Evolutionary conservation across 192 early-diverging fungal species (phyloP).

Genomic region (Podochytrium sp.): DNA sequence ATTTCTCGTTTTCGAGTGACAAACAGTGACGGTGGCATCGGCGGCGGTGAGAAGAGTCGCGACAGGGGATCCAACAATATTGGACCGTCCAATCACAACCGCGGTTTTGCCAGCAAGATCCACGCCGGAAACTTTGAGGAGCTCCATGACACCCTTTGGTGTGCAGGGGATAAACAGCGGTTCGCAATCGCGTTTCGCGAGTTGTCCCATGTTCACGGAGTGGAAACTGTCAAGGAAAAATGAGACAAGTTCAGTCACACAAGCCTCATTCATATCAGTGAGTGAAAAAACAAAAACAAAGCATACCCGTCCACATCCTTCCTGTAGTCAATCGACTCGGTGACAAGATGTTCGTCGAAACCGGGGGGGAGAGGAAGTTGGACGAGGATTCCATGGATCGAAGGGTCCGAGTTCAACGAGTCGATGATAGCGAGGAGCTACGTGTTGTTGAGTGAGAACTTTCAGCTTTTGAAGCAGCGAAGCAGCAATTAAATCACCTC

Average conservation of each 20-base stretch:
- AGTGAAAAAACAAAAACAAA: neutral
- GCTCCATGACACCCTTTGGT: conserved; percentile 90
- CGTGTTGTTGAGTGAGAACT: no score
- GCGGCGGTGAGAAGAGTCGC: conserved; percentile 76
- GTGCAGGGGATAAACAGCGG: conserved; percentile 95
- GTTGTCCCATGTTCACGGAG: conserved; percentile 87
- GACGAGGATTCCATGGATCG: conserved; percentile 93
- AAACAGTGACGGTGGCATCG: conserved; percentile 94
- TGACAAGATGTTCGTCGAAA: conserved; percentile 80
- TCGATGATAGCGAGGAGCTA: conserved; percentile 72
- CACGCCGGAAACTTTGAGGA: conserved; percentile 71
- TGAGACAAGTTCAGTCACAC: no score
- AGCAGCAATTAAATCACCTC: no score
- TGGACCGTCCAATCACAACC: conserved; percentile 95
- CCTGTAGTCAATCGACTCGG: conserved; percentile 79
- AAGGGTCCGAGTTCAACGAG: conserved; percentile 76
- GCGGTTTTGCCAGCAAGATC: conserved; percentile 82
- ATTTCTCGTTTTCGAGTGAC: conserved; percentile 84
- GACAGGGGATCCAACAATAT: conserved; percentile 93
- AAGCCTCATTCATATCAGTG: no score
- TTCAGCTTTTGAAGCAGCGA: no score
- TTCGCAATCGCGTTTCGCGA: conserved; percentile 78
- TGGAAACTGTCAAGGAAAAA: conserved; percentile 90
- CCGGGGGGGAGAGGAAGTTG: conserved; percentile 92
- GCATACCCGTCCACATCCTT: conserved; percentile 98